These are phyloP conservation scores for Lolium multiflorum DNA, from an alignment of 176 grass and related monocot species.

Conservation along the genomic window DNA sequence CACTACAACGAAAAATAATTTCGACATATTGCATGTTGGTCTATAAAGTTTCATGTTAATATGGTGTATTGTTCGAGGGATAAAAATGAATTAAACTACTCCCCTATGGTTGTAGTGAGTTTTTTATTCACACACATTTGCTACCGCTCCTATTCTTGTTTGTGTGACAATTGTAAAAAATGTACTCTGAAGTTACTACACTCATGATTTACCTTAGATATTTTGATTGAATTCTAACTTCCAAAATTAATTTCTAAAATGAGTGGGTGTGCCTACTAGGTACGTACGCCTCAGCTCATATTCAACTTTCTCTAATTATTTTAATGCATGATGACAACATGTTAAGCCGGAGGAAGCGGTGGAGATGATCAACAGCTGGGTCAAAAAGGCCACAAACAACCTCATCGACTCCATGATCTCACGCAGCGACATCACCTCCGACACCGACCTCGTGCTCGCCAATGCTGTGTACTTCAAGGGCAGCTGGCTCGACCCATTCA, in stretches of 20 bases:
- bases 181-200: background rate
- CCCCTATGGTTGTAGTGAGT: too few species aligned
- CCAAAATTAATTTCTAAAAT: background rate
- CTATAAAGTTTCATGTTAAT: background rate
- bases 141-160: background rate
- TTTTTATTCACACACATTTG: background rate
- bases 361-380: conserved; percentile 8
- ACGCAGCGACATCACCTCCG: background rate
- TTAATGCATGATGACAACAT: background rate
- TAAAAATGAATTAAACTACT: background rate
- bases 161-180: background rate
- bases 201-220: background rate
- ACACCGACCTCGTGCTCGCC: background rate
- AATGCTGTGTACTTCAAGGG: conserved; percentile 13
- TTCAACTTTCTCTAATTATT: background rate
- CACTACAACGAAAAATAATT: background rate
- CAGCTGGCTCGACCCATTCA: conserved; percentile 13
- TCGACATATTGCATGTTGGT: background rate
- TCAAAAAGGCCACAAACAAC: conserved; percentile 13
- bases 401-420: conserved; percentile 28
- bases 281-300: background rate
- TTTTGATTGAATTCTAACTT: background rate
- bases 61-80: background rate
- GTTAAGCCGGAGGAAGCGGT: conserved; percentile 20
- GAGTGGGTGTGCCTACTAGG: background rate